Base-by-base conservation (phyloP, 2,329 filamentous ascomycete genomes). In the Ascochyta lentis region DNA sequence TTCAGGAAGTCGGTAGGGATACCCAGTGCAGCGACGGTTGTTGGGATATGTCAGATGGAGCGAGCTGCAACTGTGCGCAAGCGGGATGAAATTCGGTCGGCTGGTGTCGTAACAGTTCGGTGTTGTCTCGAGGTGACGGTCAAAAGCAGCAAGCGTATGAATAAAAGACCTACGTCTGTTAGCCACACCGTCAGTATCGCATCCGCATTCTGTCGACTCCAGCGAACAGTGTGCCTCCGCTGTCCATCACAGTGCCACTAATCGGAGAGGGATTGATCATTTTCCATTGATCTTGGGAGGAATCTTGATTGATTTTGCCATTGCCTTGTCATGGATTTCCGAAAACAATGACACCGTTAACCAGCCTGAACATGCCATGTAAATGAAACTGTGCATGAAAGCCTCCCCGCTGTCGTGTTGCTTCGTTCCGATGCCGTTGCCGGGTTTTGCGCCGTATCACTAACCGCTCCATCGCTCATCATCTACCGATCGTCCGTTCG, bases 271-370 rank as follows among this genome's bases (percentile, higher is more conserved):
- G 43, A 64, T 71, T 71, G 70, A 72, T 71, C 67, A 61, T 71
- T 66, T 72, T 68, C 61, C 56, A 70, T 71, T 74, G 71, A 73
- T 72, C 69, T 65, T 71, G 69, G 66, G 64, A 71, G 65, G 69
- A 72, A 67, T 72, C 71, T 72, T 71, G 70, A 71, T 73, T 68
- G 65, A 68, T 63, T 66, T 67, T 69, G 69, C 68, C 71, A 72
- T 70, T 70, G 71, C 67, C 65, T 70, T 70, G 71, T 69, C 65
- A 67, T 72, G 66, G 64, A 66, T 67, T 71, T 67, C 65, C 68
- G 60, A 68, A 70, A 70, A 68, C 69, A 71, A 67, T 68, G 70
- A 74, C 71, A 71, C 69, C 69, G 65, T 68, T 68, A 69, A 70
- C 67, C 71, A 72, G 71, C 71, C 70, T 70, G 65, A 69, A 69